Evolutionary conservation across 176 grass and related monocot genomes (phyloP).

Genomic region (Rhynchospora tenuis): DNA sequence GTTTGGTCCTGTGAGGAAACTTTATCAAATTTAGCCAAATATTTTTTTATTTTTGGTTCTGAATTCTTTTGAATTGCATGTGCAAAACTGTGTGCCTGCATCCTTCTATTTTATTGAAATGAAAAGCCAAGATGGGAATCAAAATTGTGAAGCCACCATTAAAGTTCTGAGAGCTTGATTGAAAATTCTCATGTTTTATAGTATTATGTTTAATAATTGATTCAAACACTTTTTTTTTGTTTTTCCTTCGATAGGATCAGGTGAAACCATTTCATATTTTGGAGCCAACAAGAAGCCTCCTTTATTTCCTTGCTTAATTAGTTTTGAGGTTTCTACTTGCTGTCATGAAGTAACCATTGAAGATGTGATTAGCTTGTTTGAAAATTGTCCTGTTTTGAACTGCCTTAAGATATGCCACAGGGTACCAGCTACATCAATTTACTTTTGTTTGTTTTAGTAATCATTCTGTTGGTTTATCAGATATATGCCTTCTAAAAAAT

Average conservation of each 20-base stretch:
- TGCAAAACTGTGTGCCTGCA: not conserved
- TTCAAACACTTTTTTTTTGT: not conserved
- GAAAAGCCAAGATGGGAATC: not conserved
- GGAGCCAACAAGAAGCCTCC: not conserved
- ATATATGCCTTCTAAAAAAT: not conserved
- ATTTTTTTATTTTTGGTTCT: not conserved
- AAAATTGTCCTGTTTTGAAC: not conserved
- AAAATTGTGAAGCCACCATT: no score
- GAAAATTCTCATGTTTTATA: not conserved
- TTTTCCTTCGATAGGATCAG: not conserved
- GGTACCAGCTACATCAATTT: not conserved
- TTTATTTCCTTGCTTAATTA: not conserved
- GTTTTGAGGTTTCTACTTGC: not conserved
- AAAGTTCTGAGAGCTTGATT: no score
- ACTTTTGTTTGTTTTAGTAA: not conserved
- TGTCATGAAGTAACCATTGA: not conserved
- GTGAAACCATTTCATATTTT: not conserved
- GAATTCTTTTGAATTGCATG: no score
- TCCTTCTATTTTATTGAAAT: not conserved
- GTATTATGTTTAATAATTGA: not conserved
- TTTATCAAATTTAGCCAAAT: not conserved
- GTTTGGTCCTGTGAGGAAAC: not conserved
- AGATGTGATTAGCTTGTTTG: constrained; percentile 15
- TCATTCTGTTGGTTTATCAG: not conserved
- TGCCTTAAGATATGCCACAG: not conserved